Evolutionary conservation across 768 basidiomycete genomes (phyloP), one percentile per base, ranked within the genome.

Genomic region (Mycena olivaceomarginata): DNA sequence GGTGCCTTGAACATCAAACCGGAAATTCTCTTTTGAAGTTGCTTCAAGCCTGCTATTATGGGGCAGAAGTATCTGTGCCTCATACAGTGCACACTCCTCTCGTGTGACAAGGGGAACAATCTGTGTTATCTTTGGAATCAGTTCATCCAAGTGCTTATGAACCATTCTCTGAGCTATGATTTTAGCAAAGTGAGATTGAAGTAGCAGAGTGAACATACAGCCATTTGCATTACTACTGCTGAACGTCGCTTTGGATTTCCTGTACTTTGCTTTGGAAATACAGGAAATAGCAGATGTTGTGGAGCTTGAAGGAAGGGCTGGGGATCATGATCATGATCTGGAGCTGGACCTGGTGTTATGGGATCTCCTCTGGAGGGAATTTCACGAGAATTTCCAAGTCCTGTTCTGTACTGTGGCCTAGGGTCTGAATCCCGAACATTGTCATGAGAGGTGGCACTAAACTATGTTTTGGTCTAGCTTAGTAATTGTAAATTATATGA

Each of bases 1-100:
- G 39, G 59, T 69, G 11, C 74, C 74, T 1, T n/a, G 20, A 25
- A 75, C 31, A 66, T 75, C 57, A 70, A 70, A 70, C 6, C 68
- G 59, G 39, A 75, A 75, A n/a, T 65, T 56, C 5, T 65, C 2
- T 4, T 20, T 39, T 11, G 67, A 53, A 2, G 74, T 75, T 5
- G 74, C 74, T 20, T 75, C 68, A 45, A 39, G 20, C 48, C 39
- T 25, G 18, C 16, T 25, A 22, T 45, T 25, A 10, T 60, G n/a
- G 2, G 48, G 41, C n/a, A 41, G 20, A 11, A 13, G 40, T 31
- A 45, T 22, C 11, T 59, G 20, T 4, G 68, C 53, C 37, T 69
- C 56, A 45, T 57, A 69, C 1, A 7, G 11, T 5, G 7, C 20
- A 45, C 53, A 10, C 22, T 69, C 68, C 16, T 57, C 68, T 7